Evolutionary conservation across 208 protist species (phyloP).

Genomic region (Hexamita inflata): DNA sequence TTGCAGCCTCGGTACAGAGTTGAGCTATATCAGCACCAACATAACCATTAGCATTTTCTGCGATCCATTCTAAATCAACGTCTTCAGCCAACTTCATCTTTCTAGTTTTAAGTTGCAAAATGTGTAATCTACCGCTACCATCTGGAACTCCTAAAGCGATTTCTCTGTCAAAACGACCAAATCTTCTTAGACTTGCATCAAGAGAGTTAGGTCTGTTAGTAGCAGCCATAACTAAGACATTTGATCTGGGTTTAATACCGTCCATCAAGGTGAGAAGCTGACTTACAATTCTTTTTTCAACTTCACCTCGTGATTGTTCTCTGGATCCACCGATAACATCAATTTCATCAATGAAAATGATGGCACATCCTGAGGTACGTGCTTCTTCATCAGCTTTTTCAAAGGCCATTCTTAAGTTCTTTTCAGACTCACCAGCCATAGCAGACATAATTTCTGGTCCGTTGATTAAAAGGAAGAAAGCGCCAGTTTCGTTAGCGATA

Average conservation of each 20-base stretch:
- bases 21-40: conserved; percentile 60
- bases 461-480: conserved; percentile 99
- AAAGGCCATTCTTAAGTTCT: conserved; percentile 95
- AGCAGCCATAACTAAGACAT: conserved; percentile 98
- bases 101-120: conserved; percentile 98
- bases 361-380: conserved; percentile 75
- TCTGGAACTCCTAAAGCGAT: conserved; percentile 99
- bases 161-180: conserved; percentile 99
- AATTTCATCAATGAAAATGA: conserved; percentile 99
- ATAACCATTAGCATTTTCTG: conserved; percentile 42
- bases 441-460: conserved; percentile 99
- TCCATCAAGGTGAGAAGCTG: conserved; percentile 99
- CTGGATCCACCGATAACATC: conserved; percentile 98
- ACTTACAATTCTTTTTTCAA: conserved; percentile 98
- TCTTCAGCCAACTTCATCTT: conserved; percentile 97
- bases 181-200: conserved; percentile 92
- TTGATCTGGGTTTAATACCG: conserved; percentile 82
- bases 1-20: conserved; percentile 95
- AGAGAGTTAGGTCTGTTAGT: conserved; percentile 98
- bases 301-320: conserved; percentile 96
- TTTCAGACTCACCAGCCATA: conserved; percentile 96
- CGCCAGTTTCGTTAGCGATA: conserved; percentile 50
- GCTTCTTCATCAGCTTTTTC: conserved; percentile 85
- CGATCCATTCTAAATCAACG: conserved; percentile 36
- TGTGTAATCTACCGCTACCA: conserved; percentile 88